A percentile compares a stretch with the other conserved stretches of the same genome.
Evolutionary conservation across 2,329 filamentous ascomycete species (phyloP).

Genomic region (Scytalidium lignicola): DNA sequence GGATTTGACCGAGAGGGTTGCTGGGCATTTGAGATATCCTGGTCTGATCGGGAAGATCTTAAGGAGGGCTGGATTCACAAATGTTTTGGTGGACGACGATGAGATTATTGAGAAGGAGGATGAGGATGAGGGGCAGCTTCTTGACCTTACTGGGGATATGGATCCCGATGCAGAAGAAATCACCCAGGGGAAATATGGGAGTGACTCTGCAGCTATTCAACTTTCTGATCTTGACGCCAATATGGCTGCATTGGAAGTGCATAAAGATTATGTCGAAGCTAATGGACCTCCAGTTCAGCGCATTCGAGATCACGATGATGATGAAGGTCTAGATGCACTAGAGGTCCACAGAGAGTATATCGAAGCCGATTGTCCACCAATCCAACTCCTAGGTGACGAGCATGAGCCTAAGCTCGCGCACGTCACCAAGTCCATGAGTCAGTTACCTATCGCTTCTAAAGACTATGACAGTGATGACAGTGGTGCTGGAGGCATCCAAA

Average conservation of each 20-base stretch:
- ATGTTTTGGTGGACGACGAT: slow-evolving; percentile 42
- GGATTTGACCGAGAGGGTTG: slow-evolving; percentile 55
- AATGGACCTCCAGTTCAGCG: background rate
- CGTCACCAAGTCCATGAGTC: background rate
- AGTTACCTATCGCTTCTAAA: background rate
- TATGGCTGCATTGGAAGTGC: background rate
- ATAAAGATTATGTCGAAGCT: background rate
- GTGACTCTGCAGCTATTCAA: background rate
- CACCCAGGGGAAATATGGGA: background rate
- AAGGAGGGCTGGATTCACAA: slow-evolving; percentile 60
- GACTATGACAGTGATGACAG: slow-evolving; percentile 1
- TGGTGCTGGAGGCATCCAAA: slow-evolving; percentile 2
- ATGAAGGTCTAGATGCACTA: background rate
- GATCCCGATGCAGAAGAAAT: background rate
- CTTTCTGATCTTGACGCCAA: background rate
- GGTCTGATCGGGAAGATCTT: slow-evolving; percentile 62
- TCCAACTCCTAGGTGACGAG: slow-evolving; percentile 2
- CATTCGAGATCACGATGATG: background rate
- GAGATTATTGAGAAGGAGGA: slow-evolving; percentile 26
- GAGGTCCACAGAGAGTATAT: background rate
- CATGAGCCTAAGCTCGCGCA: background rate
- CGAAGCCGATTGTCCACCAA: background rate
- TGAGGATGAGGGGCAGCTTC: slow-evolving; percentile 32
- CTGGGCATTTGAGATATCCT: slow-evolving; percentile 65
- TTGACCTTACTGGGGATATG: background rate